Base-by-base conservation (phyloP, 225 moss, liverwort and hornwort species). In the Antitrichia curtipendula region DNA sequence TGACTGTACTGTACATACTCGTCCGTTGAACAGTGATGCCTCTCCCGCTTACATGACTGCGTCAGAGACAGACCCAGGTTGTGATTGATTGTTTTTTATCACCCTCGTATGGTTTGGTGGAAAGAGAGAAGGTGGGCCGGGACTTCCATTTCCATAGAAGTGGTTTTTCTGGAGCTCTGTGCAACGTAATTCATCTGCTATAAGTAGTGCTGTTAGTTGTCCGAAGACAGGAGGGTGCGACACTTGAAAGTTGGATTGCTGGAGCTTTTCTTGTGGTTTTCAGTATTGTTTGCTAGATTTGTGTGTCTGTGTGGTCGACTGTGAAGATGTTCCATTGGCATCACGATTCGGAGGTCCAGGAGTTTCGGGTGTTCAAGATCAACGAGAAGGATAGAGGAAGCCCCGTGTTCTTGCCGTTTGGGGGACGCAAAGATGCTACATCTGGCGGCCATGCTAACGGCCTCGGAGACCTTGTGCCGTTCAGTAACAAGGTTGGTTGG, bases 391-490 rank as follows among this genome's bases (percentile, higher is more conserved):
- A 93, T 52, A 60, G 62, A 40, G 78, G 82, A 11, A 94, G 94
- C 84, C 94, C 94, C 10, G n/a, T n/a, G 31, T 22, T 88, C 54
- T 75, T 91, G 83, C 82, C 75, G 16, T 82, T 90, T 2, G 81
- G 77, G 6, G 57, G 64, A 20, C 20, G 16, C 41, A 91, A 87
- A 61, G 87, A 94, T 49, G 20, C 64, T 10, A 15, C 78, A 13
- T 5, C 71, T 9, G 91, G 87, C 49, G 24, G 12, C 6, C 88
- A 84, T 9, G 2, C 9, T 28, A 87, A 86, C 13, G 38, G 81
- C 62, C 90, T 94, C 54, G 94, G 93, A 23, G 93, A 94, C 81
- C 72, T 94, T 13, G 94, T 94, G 69, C 93, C 94, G 32, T 92
- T 94, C 85, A 88, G 65, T 29, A 94, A 94, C 86, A 94, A 94